Percentiles rank a stretch among this genome's conserved stretches.
phyloP scores from a whole-genome alignment of 257 asterid species.

The Ballota nigra region DNA sequence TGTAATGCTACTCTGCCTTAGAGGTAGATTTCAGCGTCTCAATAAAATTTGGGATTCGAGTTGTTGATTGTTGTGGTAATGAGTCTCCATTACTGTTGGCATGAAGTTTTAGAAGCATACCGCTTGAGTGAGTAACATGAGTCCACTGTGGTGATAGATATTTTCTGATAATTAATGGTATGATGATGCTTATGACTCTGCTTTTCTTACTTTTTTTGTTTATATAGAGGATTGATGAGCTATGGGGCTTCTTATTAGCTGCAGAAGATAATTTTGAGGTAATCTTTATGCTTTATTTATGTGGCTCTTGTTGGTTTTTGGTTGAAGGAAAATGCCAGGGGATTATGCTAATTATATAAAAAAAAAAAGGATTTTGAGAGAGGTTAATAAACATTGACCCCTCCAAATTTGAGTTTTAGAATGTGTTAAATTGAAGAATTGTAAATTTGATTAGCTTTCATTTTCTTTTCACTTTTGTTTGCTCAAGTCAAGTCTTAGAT shows the following conservation, averaged over 20 bases:
- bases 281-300: conserved; percentile 4
- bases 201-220: background rate
- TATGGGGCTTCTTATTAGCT: conserved; percentile 29
- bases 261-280: conserved; percentile 31
- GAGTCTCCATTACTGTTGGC: background rate
- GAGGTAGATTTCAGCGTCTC: conserved; percentile 1
- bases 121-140: background rate
- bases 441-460: background rate
- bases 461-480: background rate
- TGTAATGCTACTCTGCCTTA: background rate
- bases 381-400: background rate
- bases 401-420: background rate
- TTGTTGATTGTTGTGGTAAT: background rate
- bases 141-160: background rate
- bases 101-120: background rate
- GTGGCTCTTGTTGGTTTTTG: background rate
- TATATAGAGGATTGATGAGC: conserved; percentile 33
- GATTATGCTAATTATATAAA: background rate
- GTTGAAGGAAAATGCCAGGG: background rate
- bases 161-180: too few species aligned
- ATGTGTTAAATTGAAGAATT: background rate
- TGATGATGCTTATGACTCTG: conserved; percentile 10
- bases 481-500: background rate
- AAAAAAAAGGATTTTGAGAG: too few species aligned
- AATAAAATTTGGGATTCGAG: background rate